Conservation (phyloP, 208 protist species). For the Trypanosoma platydactyli region DNA sequence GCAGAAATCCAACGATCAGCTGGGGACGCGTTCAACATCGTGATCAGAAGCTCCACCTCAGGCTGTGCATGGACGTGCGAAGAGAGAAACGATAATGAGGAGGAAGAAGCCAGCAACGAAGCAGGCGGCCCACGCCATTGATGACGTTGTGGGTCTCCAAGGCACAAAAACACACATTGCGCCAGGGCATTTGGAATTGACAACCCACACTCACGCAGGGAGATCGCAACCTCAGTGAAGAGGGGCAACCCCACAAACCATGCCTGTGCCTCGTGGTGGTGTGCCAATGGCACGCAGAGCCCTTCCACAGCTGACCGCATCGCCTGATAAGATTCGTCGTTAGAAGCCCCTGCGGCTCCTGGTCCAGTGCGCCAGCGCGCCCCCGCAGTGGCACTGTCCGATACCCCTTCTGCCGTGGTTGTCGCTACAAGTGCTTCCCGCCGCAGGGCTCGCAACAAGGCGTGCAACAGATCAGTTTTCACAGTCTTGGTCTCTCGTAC, state of each 20-base stretch:
- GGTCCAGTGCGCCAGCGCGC: not conserved
- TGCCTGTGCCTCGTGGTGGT: conserved; percentile 62
- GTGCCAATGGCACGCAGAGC: conserved; percentile 45
- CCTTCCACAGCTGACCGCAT: conserved; percentile 52
- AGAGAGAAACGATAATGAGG: not conserved
- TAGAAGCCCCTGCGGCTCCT: not conserved
- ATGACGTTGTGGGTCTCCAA: conserved; percentile 33
- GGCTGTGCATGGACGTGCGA: not conserved
- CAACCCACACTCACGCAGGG: conserved; percentile 31
- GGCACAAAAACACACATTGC: conserved; percentile 71
- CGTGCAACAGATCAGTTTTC: conserved; percentile 45
- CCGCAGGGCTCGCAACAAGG: conserved; percentile 33
- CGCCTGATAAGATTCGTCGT: conserved; percentile 25
- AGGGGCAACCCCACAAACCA: conserved; percentile 46
- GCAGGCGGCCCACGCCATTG: not conserved
- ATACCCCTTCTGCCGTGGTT: not conserved
- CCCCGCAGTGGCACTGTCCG: not conserved
- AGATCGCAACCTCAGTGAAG: conserved; percentile 38
- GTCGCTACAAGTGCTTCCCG: not conserved
- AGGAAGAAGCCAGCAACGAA: not conserved
- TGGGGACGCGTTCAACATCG: conserved; percentile 17
- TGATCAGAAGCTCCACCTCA: conserved; percentile 24
- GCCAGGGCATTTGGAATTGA: conserved; percentile 55
- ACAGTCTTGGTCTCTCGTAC: conserved; percentile 24
- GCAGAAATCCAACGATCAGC: conserved; percentile 44